Base-by-base conservation (phyloP, 768 basidiomycete species). In the Baorangia bicolor region DNA sequence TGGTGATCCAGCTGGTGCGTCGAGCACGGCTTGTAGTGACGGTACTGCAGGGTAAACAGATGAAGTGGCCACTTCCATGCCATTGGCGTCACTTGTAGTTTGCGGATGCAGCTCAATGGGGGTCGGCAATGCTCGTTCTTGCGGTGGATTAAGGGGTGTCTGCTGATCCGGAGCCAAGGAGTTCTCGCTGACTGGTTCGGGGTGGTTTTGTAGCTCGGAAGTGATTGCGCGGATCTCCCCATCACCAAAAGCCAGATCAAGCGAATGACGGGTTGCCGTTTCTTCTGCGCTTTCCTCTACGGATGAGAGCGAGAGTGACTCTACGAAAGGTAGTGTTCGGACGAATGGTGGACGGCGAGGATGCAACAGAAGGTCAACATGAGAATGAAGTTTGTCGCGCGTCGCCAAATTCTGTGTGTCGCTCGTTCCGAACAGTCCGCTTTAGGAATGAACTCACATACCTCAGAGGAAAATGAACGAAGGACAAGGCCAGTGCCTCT, bases 281-380 rank as follows among this genome's bases (percentile, higher is more conserved):
- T 92, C 90, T 63, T 90, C 87, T 20, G 77, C 74, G 30, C 81
- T 77, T 63, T 89, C 88, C 59, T 91, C 87, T 2, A 74, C 72
- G 27, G 77, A 78, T 60, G 83, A 84, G 28, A 92, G 75, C 13
- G 85, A 78, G 16, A 91, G 66, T 1, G 77, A 69, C 58, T 88
- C 88, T 12, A 88, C 66, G 30, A 80, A 75, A 16, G 90, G 88
- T 53, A 88, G 69, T 4, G 86, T 77, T 42, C 87, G 83, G 50
- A 91, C 76, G 13, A 90, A 71, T 9, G 91, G 88, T 10, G 92
- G 92, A 5, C 89, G 77, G 21, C 90, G 86, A 43, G 92, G 91
- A 63, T 94, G 92, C 12, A 94, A 66, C 23, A 92, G 72, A 27
- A 86, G 67, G 54, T 90, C 88, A 44, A 88, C 64, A 34, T 73